These are phyloP conservation scores for Hypericum perforatum DNA, from an alignment of 345 rosid genomes.

Conservation along the genomic window DNA sequence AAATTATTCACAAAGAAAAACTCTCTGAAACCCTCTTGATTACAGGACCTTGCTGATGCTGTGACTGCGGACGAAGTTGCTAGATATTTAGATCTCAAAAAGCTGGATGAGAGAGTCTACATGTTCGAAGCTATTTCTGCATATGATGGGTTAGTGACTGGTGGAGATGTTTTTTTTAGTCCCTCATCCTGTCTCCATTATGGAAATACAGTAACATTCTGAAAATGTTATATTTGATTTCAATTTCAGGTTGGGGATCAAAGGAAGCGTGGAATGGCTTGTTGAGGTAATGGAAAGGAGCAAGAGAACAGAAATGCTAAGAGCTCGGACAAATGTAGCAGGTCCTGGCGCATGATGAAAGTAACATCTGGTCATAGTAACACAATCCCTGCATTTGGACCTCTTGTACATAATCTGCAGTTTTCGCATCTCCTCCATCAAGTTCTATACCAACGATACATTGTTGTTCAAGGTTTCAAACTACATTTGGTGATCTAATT, in stretches of 20 bases:
- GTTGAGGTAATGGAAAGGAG: constrained; percentile 92
- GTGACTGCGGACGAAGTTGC: constrained; percentile 78
- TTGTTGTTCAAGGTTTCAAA: no score
- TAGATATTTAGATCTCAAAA: constrained; percentile 79
- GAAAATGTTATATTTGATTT: constrained; percentile 5
- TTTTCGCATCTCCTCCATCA: constrained; percentile 14
- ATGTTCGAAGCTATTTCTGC: constrained; percentile 93
- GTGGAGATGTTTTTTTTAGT: not conserved
- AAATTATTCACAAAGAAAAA: not conserved
- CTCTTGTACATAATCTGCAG: constrained; percentile 39
- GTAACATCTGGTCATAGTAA: constrained; percentile 3
- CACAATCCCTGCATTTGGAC: constrained; percentile 18
- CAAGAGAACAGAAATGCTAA: constrained; percentile 87
- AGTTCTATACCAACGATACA: no score
- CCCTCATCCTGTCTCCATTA: not conserved
- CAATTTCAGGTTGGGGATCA: constrained; percentile 68
- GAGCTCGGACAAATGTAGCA: constrained; percentile 49
- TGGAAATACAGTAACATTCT: not conserved
- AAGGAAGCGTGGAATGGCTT: constrained; percentile 83
- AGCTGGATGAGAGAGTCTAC: constrained; percentile 83
- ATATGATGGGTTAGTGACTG: constrained; percentile 65
- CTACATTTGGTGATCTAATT: no score
- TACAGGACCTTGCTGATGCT: constrained; percentile 89
- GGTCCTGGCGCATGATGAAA: constrained; percentile 29
- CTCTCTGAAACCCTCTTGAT: constrained; percentile 2